Percentiles rank a stretch among this genome's conserved stretches.
Conservation (phyloP, 2,329 filamentous ascomycete genomes). For the Colletotrichum sp. region DNA sequence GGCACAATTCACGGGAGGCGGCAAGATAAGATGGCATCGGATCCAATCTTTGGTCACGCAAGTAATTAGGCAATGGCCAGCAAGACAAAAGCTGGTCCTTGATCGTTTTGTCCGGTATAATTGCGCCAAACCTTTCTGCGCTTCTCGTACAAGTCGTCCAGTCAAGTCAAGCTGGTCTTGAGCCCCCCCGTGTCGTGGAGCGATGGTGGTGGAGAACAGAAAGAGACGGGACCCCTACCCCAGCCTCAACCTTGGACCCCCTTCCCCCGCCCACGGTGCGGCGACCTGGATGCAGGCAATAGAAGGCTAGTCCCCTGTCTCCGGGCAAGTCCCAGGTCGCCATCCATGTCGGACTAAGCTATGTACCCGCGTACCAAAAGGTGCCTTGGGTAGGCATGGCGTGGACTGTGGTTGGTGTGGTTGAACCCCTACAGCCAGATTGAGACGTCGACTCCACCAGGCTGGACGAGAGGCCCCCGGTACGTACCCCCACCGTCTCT, state of each 20-base stretch:
- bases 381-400: not conserved
- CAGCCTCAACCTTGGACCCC: not conserved
- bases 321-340: not conserved
- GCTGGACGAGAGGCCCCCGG: not conserved
- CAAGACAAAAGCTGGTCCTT: not conserved
- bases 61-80: not conserved
- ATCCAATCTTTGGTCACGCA: not conserved
- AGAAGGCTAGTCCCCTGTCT: not conserved
- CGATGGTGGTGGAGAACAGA: not conserved
- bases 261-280: not conserved
- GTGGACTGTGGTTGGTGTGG: not conserved
- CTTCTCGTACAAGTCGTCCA: slow-evolving; percentile 15
- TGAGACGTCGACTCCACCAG: not conserved
- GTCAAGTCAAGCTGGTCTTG: not conserved
- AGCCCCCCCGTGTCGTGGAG: not conserved
- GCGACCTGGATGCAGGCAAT: not conserved
- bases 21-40: not conserved
- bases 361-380: too few species aligned
- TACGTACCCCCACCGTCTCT: slow-evolving; percentile 16
- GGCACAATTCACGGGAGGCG: not conserved
- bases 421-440: not conserved
- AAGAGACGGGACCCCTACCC: not conserved
- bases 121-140: not conserved
- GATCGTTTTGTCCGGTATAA: not conserved
- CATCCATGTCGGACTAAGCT: not conserved